Percentiles rank a stretch among this genome's conserved stretches.
Conservation (phyloP, 257 asterid genomes). For the Capsicum pubescens region DNA sequence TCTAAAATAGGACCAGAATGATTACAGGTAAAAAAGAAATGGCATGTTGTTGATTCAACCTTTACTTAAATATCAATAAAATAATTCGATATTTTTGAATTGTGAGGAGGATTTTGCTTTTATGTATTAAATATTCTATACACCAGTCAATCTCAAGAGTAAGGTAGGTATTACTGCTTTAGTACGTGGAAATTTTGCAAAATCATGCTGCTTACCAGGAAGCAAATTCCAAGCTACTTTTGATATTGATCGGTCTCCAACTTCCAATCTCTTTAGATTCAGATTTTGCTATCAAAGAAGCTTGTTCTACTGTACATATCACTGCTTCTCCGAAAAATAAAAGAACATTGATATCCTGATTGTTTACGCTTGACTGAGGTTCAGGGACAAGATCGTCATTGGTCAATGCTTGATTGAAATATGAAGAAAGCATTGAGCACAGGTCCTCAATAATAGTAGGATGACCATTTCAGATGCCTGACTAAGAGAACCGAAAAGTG, state of each 20-base stretch:
- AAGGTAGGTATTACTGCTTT: background rate
- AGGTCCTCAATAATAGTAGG: constrained; percentile 54
- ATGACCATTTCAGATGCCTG: background rate
- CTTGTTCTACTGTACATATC: constrained; percentile 52
- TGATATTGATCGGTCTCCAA: constrained; percentile 40
- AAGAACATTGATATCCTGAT: constrained; percentile 38
- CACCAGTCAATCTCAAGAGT: background rate
- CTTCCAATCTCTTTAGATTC: constrained; percentile 37
- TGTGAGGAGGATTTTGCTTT: background rate
- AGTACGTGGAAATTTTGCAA: background rate
- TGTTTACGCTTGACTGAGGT: constrained; percentile 39
- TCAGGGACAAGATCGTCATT: constrained; percentile 36
- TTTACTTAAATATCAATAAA: background rate
- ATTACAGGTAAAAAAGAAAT: background rate
- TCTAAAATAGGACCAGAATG: background rate
- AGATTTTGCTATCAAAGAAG: constrained; percentile 41
- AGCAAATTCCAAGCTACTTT: constrained; percentile 51
- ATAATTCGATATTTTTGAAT: background rate
- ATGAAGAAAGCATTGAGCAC: constrained; percentile 48
- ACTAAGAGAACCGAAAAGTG: no score
- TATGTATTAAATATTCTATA: background rate
- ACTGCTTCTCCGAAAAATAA: constrained; percentile 53
- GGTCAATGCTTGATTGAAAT: constrained; percentile 43
- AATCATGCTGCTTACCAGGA: constrained; percentile 56
- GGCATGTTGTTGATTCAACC: background rate